These are phyloP conservation scores for Wickerhamiella domercqiae DNA, from an alignment of 805 yeast genomes.

Conservation along the genomic window DNA sequence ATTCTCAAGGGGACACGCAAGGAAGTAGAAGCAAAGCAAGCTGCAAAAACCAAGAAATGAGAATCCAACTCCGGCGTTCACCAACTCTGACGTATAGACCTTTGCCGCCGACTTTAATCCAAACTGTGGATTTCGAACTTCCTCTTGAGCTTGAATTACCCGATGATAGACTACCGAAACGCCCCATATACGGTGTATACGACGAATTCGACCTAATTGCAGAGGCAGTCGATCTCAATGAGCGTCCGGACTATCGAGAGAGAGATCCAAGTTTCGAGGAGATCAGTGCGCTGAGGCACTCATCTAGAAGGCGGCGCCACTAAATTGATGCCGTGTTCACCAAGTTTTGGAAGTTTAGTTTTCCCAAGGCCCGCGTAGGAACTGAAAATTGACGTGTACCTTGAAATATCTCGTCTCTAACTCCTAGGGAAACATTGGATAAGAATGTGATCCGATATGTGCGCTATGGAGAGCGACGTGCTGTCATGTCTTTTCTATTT, in stretches of 20 bases:
- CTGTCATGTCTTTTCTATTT: too few species aligned
- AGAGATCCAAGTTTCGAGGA: too few species aligned
- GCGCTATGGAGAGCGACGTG: too few species aligned
- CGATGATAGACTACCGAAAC: background rate
- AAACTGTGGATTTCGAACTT: background rate
- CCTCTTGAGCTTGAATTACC: background rate
- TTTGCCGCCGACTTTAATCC: background rate
- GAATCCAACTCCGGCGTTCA: background rate
- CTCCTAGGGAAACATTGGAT: too few species aligned
- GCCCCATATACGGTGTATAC: slow-evolving; percentile 1
- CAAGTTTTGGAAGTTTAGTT: too few species aligned
- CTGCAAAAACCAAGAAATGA: slow-evolving; percentile 17
- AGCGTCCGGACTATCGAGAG: background rate
- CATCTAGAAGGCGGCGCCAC: too few species aligned
- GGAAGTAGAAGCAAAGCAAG: slow-evolving; percentile 51
- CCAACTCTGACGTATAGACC: background rate
- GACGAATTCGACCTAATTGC: slow-evolving; percentile 13
- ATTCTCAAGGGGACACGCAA: slow-evolving; percentile 80
- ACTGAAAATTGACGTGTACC: too few species aligned
- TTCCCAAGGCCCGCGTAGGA: too few species aligned
- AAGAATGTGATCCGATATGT: too few species aligned
- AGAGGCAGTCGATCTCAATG: slow-evolving; percentile 4
- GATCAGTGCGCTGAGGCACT: too few species aligned
- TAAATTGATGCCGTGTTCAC: too few species aligned
- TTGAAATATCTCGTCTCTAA: too few species aligned